These are phyloP conservation scores for Cylindrotheca closterium DNA, from an alignment of 108 stramenopile species.

Conservation along the genomic window DNA sequence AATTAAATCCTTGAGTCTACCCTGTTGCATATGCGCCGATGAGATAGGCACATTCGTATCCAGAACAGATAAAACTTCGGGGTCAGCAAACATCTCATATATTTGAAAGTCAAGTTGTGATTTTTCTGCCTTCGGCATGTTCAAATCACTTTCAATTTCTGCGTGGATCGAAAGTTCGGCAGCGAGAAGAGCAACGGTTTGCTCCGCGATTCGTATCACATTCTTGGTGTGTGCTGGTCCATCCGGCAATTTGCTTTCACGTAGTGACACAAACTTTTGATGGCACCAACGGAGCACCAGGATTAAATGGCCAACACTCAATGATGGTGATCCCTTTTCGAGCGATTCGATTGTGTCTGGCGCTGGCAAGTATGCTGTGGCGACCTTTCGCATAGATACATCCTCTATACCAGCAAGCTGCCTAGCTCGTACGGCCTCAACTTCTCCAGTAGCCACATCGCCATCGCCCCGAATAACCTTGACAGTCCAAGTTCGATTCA, in stretches of 20 bases:
- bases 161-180: slow-evolving; percentile 54
- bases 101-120: slow-evolving; percentile 55
- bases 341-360: slow-evolving; percentile 47
- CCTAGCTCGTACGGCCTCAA: slow-evolving; percentile 37
- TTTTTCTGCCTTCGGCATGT: slow-evolving; percentile 3
- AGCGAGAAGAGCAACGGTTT: slow-evolving; percentile 46
- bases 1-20: slow-evolving; percentile 26
- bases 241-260: neutral
- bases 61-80: neutral
- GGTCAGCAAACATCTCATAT: slow-evolving; percentile 61
- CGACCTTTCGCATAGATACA: slow-evolving; percentile 27
- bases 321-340: slow-evolving; percentile 15
- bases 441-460: slow-evolving; percentile 8
- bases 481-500: slow-evolving; percentile 41
- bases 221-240: neutral
- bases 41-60: neutral
- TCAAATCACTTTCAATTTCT: slow-evolving; percentile 23
- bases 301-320: slow-evolving; percentile 56
- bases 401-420: slow-evolving; percentile 65
- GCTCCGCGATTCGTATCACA: slow-evolving; percentile 45
- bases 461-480: slow-evolving; percentile 17
- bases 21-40: slow-evolving; percentile 4
- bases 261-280: slow-evolving; percentile 22
- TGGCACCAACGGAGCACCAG: slow-evolving; percentile 68
- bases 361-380: slow-evolving; percentile 39